Evolutionary conservation across 1,284 basidiomycete species (phyloP), one percentile per base, ranked within the genome.

Genomic region (Mycosarcoma mackinlayi): DNA sequence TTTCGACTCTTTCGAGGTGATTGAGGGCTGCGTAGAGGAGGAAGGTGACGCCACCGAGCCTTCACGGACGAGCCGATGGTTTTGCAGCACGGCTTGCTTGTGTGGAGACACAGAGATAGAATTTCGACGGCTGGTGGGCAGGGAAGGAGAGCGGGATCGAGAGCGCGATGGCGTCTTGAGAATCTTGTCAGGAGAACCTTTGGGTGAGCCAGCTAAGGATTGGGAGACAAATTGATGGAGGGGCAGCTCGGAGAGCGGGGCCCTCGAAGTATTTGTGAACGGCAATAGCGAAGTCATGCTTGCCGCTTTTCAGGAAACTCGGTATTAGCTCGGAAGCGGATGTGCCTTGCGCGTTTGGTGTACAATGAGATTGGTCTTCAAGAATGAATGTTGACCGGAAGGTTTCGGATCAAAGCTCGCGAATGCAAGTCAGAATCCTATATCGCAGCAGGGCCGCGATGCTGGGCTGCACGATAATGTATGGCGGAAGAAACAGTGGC

Each of bases 21-120:
- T 9, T 6, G 37, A 28, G 13, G 40, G 37, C 8, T 49, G 61
- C 6, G 53, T 33, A 9, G 46, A 46, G 21, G 61, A 64, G 23
- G 61, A 64, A 9, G 55, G 62, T 3, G 62, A 65, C 5, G 51
- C 62, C 11, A 39, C 44, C 2, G 66, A 60, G 9, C 60, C 66
- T 48, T 63, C 61, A 34, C 67, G 61, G 28, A 60, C 61, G 5
- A 57, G 52, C 13, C 61, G 52, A 35, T 70, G 67, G 40, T 55
- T 64, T 19, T 70, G 67, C 6, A 70, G 35, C 14, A 70, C 21
- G 23, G 61, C 67, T 38, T 70, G 67, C 23, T 70, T 70, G 39
- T 70, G 67, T 5, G 67, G 67, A 14, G 67, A 70, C 18, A 70
- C 67, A 5, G 67, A 64, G 18, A 58, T 37, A 0, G 67, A 70